Base-by-base conservation (phyloP, 75 land plant species). In the Cunninghamia lanceolata region DNA sequence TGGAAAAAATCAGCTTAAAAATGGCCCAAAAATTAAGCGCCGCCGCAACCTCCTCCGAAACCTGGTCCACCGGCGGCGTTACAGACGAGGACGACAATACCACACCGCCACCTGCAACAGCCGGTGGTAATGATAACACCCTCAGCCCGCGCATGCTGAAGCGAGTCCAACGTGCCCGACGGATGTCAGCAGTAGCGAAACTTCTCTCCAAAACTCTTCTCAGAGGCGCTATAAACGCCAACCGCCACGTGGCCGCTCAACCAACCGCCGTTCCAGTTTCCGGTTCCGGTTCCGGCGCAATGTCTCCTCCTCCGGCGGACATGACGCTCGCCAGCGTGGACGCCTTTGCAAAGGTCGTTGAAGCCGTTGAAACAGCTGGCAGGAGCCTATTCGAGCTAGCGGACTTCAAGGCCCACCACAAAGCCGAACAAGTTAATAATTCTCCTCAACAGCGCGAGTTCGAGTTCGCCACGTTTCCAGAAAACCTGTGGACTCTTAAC, bases 121-220 rank as follows among this genome's bases (percentile, higher is more conserved):
- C 19, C 79, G 17, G 43, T 73, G 3, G 43, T 84, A 52, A 50
- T 4, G 36, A 35, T 7, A 16, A 34, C 34, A 9, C 38, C 40
- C 6, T 42, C 32, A 89, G 90, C 46, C 77, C 84, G 35, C 82
- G 91, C 38, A 89, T 89, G 91, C 50, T 45, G 74, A 83, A 82
- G 21, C 85, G 91, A 14, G 40, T 90, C 80, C 90, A 90, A 19
- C 91, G 86, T 11, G 91, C 87, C 10, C 87, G 91, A 15, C 91
- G 91, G 13, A 85, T 90, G 91, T 90, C 91, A 4, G 91, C 91
- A 3, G 87, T 90, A 4, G 82, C 91, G 16, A 90, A 90, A 75
- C 87, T 90, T 3, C 17, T 90, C n/a, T 89, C 91, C 38, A 80
- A 83, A 38, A 83, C 91, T 0, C 91, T 90, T 1, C 84, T 90